A percentile compares a stretch with the other conserved stretches of the same genome.
phyloP scores from a whole-genome alignment of 163 green algal genomes.

The Scenedesmus sp. region DNA sequence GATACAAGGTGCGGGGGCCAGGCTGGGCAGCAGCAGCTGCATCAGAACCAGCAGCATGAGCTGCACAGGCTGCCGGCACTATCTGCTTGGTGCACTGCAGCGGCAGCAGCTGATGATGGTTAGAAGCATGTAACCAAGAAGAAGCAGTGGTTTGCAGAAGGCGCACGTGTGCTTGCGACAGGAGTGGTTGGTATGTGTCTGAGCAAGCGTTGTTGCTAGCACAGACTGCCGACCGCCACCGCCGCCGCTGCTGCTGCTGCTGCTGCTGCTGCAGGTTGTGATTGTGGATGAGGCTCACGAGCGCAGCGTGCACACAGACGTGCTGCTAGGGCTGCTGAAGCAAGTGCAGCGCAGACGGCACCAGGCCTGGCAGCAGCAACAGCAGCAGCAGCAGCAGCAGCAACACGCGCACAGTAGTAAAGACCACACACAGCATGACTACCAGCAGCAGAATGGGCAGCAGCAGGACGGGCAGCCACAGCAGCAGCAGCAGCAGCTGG shows the following conservation, averaged over 20 bases:
- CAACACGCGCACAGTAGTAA: not conserved
- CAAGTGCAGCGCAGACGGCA: slow-evolving; percentile 54
- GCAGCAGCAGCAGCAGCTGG: slow-evolving; percentile 23
- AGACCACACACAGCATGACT: not conserved
- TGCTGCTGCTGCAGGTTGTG: slow-evolving; percentile 69
- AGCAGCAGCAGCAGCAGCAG: slow-evolving; percentile 6
- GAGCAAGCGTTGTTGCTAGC: not conserved
- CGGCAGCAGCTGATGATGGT: not conserved
- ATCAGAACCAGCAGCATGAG: not conserved
- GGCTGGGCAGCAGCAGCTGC: not conserved
- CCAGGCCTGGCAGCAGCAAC: slow-evolving; percentile 16
- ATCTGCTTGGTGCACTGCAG: no score
- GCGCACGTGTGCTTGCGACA: not conserved
- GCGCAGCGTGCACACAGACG: slow-evolving; percentile 90
- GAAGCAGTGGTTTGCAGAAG: not conserved
- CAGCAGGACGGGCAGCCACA: slow-evolving; percentile 16
- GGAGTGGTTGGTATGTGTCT: not conserved
- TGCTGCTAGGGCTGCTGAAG: slow-evolving; percentile 94
- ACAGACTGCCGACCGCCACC: not conserved
- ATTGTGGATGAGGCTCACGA: slow-evolving; percentile 97
- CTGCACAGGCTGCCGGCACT: not conserved
- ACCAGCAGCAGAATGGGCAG: slow-evolving; percentile 4
- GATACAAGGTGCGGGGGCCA: slow-evolving; percentile 53
- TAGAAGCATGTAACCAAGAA: not conserved
- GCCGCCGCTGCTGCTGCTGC: not conserved